These are phyloP conservation scores for Aegilops bicornis DNA, from an alignment of 176 grass and related monocot species.

Conservation along the genomic window DNA sequence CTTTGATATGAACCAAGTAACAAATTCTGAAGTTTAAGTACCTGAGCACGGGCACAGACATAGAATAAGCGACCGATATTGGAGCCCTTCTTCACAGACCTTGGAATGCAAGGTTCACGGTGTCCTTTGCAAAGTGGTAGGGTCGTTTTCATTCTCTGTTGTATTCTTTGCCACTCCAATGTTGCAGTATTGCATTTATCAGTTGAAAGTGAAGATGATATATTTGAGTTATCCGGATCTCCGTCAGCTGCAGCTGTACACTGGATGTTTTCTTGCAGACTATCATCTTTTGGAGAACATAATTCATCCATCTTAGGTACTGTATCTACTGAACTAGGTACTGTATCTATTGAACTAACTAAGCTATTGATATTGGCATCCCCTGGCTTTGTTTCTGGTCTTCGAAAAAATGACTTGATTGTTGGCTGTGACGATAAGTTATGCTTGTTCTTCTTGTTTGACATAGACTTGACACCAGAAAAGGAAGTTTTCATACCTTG, in stretches of 20 bases:
- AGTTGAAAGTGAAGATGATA: conserved; percentile 23
- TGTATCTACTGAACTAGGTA: conserved; percentile 30
- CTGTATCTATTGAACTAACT: conserved; percentile 30
- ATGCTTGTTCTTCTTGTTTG: conserved; percentile 58
- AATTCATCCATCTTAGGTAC: conserved; percentile 1
- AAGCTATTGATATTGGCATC: conserved; percentile 24
- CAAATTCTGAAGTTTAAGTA: conserved; percentile 34
- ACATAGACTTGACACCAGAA: conserved; percentile 33
- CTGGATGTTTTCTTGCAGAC: conserved; percentile 25
- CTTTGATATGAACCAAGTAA: not conserved
- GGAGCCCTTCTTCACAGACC: conserved; percentile 91
- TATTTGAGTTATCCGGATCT: conserved; percentile 39
- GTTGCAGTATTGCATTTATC: conserved; percentile 53
- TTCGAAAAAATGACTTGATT: conserved; percentile 87
- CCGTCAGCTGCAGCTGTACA: conserved; percentile 23
- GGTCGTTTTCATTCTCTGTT: conserved; percentile 92
- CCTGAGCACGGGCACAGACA: conserved; percentile 95
- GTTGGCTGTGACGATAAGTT: conserved; percentile 74
- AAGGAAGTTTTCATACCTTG: conserved; percentile 36
- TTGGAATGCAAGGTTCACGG: conserved; percentile 91
- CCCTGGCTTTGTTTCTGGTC: conserved; percentile 30
- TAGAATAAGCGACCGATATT: conserved; percentile 89
- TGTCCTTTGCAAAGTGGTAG: conserved; percentile 91
- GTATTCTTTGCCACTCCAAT: conserved; percentile 87
- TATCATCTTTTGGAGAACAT: conserved; percentile 13